Evolutionary conservation across 1,139 yeast species (phyloP).

Genomic region (Candida gigantensis): DNA sequence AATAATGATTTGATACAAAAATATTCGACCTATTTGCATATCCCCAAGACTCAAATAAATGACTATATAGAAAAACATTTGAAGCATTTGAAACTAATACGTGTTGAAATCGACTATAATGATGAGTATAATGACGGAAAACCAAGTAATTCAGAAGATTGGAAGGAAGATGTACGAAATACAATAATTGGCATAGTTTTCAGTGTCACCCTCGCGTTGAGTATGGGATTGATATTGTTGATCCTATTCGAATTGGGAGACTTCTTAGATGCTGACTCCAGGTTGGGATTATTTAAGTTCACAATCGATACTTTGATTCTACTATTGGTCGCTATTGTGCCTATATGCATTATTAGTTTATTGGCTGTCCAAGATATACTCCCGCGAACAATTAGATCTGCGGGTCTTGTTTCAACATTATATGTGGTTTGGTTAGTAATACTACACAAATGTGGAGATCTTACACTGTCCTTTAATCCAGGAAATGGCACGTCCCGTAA

Average conservation of each 20-base stretch:
- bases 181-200: conserved; percentile 29
- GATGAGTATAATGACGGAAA: conserved; percentile 14
- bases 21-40: conserved; percentile 21
- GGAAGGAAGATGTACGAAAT: conserved; percentile 9
- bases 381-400: conserved; percentile 19
- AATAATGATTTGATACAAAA: conserved; percentile 27
- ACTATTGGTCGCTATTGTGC: conserved; percentile 34
- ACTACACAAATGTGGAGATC: conserved; percentile 38
- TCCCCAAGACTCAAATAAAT: conserved; percentile 26
- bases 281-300: conserved; percentile 29
- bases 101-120: conserved; percentile 20
- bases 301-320: conserved; percentile 36
- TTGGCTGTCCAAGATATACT: conserved; percentile 28
- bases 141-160: neutral
- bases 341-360: conserved; percentile 34
- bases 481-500: conserved; percentile 11
- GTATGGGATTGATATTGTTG: conserved; percentile 34
- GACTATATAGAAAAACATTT: conserved; percentile 17
- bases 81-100: conserved; percentile 19
- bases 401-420: conserved; percentile 15
- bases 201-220: conserved; percentile 31
- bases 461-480: conserved; percentile 32
- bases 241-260: conserved; percentile 43
- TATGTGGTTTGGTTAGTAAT: conserved; percentile 34
- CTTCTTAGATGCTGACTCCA: conserved; percentile 21